Conservation (phyloP, 805 yeast species). For the Hanseniaspora meyeri region DNA sequence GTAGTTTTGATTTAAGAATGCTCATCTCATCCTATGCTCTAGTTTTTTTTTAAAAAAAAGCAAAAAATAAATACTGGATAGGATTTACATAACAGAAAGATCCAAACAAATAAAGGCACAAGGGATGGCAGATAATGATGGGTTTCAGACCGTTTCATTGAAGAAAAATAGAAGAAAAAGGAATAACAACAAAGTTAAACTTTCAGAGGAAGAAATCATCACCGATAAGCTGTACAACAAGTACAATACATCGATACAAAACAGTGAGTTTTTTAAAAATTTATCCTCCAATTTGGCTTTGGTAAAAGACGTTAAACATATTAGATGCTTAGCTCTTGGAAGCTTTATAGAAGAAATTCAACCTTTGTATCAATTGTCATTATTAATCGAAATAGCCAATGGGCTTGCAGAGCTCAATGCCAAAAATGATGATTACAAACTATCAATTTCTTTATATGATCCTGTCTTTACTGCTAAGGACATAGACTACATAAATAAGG, state of each 20-base stretch:
- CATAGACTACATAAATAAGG: conserved; percentile 22
- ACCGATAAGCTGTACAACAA: conserved; percentile 6
- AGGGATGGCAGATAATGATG: conserved; percentile 5
- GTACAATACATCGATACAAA: conserved; percentile 20
- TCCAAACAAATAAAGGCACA: not conserved
- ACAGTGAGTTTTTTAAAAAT: conserved; percentile 24
- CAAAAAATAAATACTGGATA: not conserved
- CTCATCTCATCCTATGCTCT: too few species aligned
- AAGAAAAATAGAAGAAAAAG: not conserved
- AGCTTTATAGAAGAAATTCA: conserved; percentile 45
- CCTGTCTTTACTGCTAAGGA: conserved; percentile 49
- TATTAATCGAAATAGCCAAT: conserved; percentile 34
- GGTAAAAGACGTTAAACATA: conserved; percentile 18
- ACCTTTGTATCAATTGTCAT: conserved; percentile 57
- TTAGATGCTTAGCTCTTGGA: conserved; percentile 66
- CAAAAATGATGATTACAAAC: not conserved
- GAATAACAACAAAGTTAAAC: not conserved
- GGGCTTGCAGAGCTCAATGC: conserved; percentile 15
- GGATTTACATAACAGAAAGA: too few species aligned
- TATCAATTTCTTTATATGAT: conserved; percentile 43
- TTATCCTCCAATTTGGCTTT: conserved; percentile 18
- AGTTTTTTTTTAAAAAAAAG: too few species aligned
- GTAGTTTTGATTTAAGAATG: too few species aligned
- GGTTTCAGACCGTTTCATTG: conserved; percentile 4
- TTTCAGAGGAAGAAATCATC: conserved; percentile 8